Conservation (phyloP, 129 eudicot species). For the Heracleum sosnowskyi region DNA sequence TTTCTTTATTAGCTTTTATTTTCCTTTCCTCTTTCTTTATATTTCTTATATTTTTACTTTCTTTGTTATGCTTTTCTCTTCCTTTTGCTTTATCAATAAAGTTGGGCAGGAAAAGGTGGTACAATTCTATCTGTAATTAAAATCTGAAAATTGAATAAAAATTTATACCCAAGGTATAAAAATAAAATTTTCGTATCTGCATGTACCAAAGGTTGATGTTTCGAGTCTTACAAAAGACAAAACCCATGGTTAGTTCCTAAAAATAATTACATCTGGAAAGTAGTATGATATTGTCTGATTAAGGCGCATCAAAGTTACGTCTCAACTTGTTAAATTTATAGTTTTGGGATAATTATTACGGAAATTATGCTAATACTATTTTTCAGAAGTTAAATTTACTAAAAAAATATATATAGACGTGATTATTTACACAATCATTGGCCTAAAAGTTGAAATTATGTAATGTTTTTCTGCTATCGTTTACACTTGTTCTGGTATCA, state of each 20-base stretch:
- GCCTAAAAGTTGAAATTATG: too few species aligned
- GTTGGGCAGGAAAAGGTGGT: constrained; percentile 50
- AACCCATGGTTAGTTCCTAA: neutral
- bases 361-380: too few species aligned
- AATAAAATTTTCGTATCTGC: too few species aligned
- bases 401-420: too few species aligned
- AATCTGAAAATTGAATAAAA: neutral
- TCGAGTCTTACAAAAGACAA: neutral
- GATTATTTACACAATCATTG: too few species aligned
- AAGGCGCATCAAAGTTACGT: neutral
- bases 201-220: neutral
- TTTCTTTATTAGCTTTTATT: constrained; percentile 53
- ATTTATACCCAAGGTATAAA: neutral
- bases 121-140: constrained; percentile 25
- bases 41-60: constrained; percentile 19
- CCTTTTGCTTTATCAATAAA: constrained; percentile 82
- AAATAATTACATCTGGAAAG: neutral
- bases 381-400: too few species aligned
- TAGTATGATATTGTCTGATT: too few species aligned
- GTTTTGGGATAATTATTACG: neutral
- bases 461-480: too few species aligned
- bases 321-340: neutral
- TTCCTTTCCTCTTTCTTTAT: constrained; percentile 19
- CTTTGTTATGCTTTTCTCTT: constrained; percentile 35
- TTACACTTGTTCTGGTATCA: too few species aligned